Evolutionary conservation across 179 eudicot genomes (phyloP).

Genomic region (Silene vulgaris): DNA sequence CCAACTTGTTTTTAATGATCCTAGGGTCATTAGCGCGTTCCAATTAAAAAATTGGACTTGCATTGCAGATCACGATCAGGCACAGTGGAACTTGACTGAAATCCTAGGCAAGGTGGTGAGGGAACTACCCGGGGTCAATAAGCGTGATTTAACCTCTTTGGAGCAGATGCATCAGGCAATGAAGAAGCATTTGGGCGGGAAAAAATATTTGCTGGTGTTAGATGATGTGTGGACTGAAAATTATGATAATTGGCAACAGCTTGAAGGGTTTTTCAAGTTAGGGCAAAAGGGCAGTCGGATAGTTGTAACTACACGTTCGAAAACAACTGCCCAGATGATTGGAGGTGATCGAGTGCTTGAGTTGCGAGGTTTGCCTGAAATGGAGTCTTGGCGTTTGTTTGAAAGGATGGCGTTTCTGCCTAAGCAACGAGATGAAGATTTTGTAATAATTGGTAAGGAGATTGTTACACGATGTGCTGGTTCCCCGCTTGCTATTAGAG

Average conservation of each 20-base stretch:
- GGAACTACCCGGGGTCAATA: no score
- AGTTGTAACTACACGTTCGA: constrained; percentile 27
- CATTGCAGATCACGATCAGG: constrained; percentile 15
- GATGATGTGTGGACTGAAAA: constrained; percentile 35
- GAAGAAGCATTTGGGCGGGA: neutral
- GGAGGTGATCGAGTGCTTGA: neutral
- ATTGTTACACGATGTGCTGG: neutral
- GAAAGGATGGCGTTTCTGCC: constrained; percentile 17
- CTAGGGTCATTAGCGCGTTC: neutral
- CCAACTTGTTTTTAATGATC: constrained; percentile 6
- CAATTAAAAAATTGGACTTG: constrained; percentile 26
- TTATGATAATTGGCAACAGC: constrained; percentile 18
- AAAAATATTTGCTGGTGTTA: constrained; percentile 27
- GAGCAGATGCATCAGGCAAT: neutral
- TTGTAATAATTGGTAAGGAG: neutral
- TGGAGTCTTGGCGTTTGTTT: constrained; percentile 29
- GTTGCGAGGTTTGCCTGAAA: constrained; percentile 20
- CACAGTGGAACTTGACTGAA: neutral
- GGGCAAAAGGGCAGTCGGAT: constrained; percentile 28
- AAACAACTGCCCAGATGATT: neutral
- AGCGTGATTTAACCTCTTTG: neutral
- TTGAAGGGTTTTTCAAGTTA: constrained; percentile 11
- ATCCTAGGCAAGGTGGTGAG: neutral
- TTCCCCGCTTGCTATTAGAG: neutral
- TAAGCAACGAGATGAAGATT: neutral